These are phyloP conservation scores for Rhodotorula toruloides DNA, from an alignment of 768 basidiomycete species.

Conservation along the genomic window DNA sequence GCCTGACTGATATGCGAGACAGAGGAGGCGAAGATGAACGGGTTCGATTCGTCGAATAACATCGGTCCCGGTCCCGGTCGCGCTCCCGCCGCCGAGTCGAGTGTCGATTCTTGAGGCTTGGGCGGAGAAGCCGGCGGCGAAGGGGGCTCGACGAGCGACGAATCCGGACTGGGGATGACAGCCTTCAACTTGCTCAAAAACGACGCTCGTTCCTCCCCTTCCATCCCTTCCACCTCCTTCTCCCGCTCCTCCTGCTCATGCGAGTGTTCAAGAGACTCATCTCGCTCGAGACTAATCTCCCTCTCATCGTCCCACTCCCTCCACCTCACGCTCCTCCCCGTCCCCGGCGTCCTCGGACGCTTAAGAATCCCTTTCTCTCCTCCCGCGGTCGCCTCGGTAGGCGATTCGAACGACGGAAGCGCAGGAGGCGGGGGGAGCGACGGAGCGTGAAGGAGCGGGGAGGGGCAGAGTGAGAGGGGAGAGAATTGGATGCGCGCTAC, in stretches of 20 bases:
- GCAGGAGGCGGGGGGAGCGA: conserved; percentile 12
- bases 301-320: background rate
- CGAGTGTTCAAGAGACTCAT: background rate
- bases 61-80: background rate
- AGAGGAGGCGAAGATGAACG: too few species aligned
- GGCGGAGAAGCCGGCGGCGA: background rate
- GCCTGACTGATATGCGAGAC: too few species aligned
- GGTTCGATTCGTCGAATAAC: conserved; percentile 31
- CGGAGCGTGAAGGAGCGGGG: conserved; percentile 28
- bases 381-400: background rate
- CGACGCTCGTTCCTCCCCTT: conserved; percentile 1
- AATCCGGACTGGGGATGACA: conserved; percentile 22
- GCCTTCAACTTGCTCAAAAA: conserved; percentile 26
- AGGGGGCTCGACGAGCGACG: conserved; percentile 12
- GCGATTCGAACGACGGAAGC: background rate
- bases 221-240: background rate
- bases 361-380: conserved; percentile 29
- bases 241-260: background rate
- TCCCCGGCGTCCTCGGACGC: conserved; percentile 28
- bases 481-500: conserved; percentile 33
- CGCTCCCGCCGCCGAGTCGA: too few species aligned
- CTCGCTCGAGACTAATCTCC: background rate
- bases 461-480: conserved; percentile 31
- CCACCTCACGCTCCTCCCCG: conserved; percentile 34
- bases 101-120: too few species aligned